Evolutionary conservation across 345 rosid species (phyloP).

Genomic region (Psidium friedrichsthalianum): DNA sequence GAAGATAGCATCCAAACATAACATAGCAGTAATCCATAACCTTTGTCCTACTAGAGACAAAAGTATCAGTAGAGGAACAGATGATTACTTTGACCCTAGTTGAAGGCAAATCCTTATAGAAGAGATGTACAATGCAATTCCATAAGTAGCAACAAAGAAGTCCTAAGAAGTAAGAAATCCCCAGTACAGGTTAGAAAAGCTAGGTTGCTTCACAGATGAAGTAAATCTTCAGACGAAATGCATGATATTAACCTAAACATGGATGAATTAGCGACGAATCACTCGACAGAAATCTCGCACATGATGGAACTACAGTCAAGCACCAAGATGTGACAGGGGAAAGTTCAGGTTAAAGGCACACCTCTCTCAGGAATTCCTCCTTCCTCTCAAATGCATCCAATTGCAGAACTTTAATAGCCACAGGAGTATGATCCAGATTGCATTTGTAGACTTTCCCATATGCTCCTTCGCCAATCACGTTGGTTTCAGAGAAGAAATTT

Average conservation of each 20-base stretch:
- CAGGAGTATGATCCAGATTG: constrained; percentile 70
- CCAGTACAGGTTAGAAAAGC: not conserved
- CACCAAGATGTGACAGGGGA: not conserved
- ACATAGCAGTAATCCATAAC: not conserved
- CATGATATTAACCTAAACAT: not conserved
- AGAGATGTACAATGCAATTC: not conserved
- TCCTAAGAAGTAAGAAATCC: not conserved
- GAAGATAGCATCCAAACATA: not conserved
- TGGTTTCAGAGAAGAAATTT: constrained; percentile 42
- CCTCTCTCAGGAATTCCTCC: constrained; percentile 84
- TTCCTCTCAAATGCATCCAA: constrained; percentile 44
- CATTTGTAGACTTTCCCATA: constrained; percentile 88
- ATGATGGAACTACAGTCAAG: not conserved
- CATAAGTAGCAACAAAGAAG: not conserved
- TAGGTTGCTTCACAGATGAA: not conserved
- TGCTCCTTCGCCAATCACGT: constrained; percentile 77
- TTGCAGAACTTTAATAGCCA: constrained; percentile 68
- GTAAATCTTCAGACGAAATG: not conserved
- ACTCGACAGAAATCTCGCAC: not conserved
- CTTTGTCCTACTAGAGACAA: not conserved
- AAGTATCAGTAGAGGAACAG: not conserved
- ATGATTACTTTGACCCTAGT: not conserved
- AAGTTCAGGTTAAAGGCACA: constrained; percentile 6
- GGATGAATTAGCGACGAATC: not conserved
- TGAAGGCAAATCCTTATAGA: not conserved